phyloP scores from a whole-genome alignment of 192 early-diverging fungal genomes.

The Pilobolus umbonatus region DNA sequence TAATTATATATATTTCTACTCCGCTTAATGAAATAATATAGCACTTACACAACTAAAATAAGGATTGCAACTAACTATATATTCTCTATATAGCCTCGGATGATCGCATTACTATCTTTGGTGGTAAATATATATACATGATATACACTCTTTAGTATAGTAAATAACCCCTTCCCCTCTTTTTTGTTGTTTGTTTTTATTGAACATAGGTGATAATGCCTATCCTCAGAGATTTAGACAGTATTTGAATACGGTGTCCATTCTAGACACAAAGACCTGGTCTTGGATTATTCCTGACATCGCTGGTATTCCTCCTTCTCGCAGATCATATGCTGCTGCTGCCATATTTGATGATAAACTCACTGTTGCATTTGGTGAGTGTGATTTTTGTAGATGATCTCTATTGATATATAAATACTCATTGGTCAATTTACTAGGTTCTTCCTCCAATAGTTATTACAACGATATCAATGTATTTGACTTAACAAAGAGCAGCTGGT shows the following conservation, averaged over 20 bases:
- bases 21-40: too few relatives aligned
- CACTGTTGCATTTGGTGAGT: slow-evolving; percentile 29
- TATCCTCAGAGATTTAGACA: slow-evolving; percentile 2
- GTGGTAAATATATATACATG: slow-evolving; percentile 21
- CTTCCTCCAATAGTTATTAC: slow-evolving; percentile 25
- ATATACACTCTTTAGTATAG: background rate
- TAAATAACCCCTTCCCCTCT: background rate
- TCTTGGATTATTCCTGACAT: slow-evolving; percentile 22
- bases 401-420: background rate
- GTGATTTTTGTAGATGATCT: background rate
- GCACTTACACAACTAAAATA: too few relatives aligned
- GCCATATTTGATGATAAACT: slow-evolving; percentile 21
- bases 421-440: slow-evolving; percentile 15
- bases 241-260: slow-evolving; percentile 20
- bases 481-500: slow-evolving; percentile 11
- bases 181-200: background rate
- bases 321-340: slow-evolving; percentile 25
- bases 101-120: slow-evolving; percentile 27
- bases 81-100: slow-evolving; percentile 14
- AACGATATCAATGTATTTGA: slow-evolving; percentile 30
- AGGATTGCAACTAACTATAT: slow-evolving; percentile 1
- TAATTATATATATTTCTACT: slow-evolving; percentile 6
- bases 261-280: slow-evolving; percentile 28
- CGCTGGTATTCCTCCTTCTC: slow-evolving; percentile 24
- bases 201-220: slow-evolving; percentile 18